These are phyloP conservation scores for Diplogelasinospora grovesii DNA, from an alignment of 495 filamentous ascomycete species.

Conservation along the genomic window DNA sequence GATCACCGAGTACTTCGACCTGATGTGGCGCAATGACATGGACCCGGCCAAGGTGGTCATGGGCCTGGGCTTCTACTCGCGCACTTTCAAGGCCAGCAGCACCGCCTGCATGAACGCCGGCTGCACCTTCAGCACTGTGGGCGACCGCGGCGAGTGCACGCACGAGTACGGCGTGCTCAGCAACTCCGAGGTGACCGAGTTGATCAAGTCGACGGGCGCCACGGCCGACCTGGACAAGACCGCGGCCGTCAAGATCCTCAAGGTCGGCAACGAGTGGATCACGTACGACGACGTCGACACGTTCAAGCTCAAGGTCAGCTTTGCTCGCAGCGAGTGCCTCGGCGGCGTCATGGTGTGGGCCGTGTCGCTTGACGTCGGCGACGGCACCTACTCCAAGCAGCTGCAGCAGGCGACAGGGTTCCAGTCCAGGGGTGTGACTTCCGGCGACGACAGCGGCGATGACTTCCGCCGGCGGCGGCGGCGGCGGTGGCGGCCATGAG, in stretches of 20 bases:
- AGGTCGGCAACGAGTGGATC: slow-evolving; percentile 16
- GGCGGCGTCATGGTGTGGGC: slow-evolving; percentile 23
- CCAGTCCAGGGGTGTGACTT: slow-evolving; percentile 20
- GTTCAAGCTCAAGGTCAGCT: slow-evolving; percentile 30
- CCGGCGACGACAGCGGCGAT: slow-evolving; percentile 17
- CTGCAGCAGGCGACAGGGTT: slow-evolving; percentile 24
- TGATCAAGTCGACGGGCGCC: slow-evolving; percentile 9
- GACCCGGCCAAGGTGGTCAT: slow-evolving; percentile 34
- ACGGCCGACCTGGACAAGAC: slow-evolving; percentile 10
- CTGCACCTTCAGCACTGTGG: slow-evolving; percentile 19
- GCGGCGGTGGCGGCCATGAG: slow-evolving; percentile 12
- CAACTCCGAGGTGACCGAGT: slow-evolving; percentile 28
- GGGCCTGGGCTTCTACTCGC: slow-evolving; percentile 46
- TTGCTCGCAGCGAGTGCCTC: slow-evolving; percentile 21
- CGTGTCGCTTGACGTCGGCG: slow-evolving; percentile 25
- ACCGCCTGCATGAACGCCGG: slow-evolving; percentile 9
- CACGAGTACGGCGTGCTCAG: slow-evolving; percentile 23
- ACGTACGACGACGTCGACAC: slow-evolving; percentile 35
- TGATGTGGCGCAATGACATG: slow-evolving; percentile 46
- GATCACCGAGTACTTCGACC: slow-evolving; percentile 37
- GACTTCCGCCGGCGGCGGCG: slow-evolving; percentile 19
- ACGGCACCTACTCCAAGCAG: slow-evolving; percentile 20
- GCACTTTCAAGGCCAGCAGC: slow-evolving; percentile 19
- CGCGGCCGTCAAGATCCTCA: slow-evolving; percentile 29
- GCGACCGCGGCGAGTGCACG: slow-evolving; percentile 25